Conservation (phyloP, 257 asterid genomes). For the Coffea eugenioides region DNA sequence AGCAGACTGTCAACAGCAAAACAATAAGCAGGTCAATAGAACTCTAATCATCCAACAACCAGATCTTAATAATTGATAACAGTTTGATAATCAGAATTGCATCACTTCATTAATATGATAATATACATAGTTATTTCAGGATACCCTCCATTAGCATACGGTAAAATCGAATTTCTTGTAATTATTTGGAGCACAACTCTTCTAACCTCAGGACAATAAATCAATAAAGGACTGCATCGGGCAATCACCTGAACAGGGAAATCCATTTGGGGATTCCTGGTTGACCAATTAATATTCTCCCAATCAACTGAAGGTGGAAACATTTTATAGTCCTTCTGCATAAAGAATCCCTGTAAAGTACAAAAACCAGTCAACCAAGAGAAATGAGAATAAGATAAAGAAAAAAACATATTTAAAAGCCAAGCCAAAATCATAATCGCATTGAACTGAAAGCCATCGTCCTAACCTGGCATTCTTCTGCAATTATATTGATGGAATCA, state of each 20-base stretch:
- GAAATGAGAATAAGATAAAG: constrained; percentile 9
- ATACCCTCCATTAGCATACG: not conserved
- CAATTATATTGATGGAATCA: constrained; percentile 74
- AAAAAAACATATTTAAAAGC: constrained; percentile 15
- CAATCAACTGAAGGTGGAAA: constrained; percentile 96
- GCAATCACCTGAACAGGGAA: constrained; percentile 85
- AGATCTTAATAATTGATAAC: not conserved
- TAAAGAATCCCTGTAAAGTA: constrained; percentile 78
- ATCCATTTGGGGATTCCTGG: constrained; percentile 90
- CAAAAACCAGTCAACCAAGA: constrained; percentile 22
- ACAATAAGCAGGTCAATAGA: constrained; percentile 6
- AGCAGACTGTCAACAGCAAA: constrained; percentile 72
- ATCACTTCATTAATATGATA: not conserved
- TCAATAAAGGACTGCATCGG: not conserved
- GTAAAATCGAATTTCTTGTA: not conserved
- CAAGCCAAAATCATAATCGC: not conserved
- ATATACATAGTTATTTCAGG: not conserved
- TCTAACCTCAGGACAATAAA: not conserved
- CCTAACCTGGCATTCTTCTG: constrained; percentile 83
- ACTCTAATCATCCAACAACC: not conserved
- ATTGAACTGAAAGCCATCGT: not conserved
- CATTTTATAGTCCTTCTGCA: constrained; percentile 97
- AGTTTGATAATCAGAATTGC: not conserved
- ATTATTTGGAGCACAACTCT: not conserved
- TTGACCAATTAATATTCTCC: constrained; percentile 94